Evolutionary conservation across 2,329 filamentous ascomycete genomes (phyloP), one percentile per base, ranked within the genome.

Genomic region (Diaporthe citri): DNA sequence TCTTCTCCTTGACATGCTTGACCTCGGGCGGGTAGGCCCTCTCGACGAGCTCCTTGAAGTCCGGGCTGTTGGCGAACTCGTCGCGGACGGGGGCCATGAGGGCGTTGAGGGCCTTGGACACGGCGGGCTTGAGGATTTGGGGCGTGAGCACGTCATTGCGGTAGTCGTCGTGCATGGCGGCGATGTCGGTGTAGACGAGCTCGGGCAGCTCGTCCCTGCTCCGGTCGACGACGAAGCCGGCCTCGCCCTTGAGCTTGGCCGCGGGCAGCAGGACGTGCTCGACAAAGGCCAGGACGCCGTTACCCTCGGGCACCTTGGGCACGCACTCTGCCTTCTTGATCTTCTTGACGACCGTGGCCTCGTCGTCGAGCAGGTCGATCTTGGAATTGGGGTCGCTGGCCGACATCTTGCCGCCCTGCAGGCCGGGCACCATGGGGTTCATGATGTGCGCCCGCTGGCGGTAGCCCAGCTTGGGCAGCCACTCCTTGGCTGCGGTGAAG

Each of bases 231-330:
- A 87, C 85, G 82, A 98, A 97, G 71, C 90, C 89, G 39, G 86
- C 85, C 76, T 87, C 86, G 75, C 90, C 87, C 51, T 86, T 89
- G 62, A 97, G 86, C n/a, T 89, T 88, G 13, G 92, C 88, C 3
- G 93, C 94, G 0, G 95, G 95, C 13, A 99, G 89, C 43, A 98
- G 88, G 41, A 98, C 95, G 81, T 91, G 95, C 84, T 98, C 94
- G 28, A 97, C 92, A 77, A 98, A 96, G 3, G 93, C 91, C 70
- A 98, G 86, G 17, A 98, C 87, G 28, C 96, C 97, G 82, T 98
- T 98, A 41, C 93, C 94, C 79, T 97, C 95, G 6, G 94, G 88
- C 36, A 93, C 88, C 80, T 92, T 91, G 43, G 95, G 95, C 22
- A 91, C 90, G 31, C 94, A 94, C 77, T 93, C 91, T 0, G 96